Percentiles rank a stretch among this genome's conserved stretches.
These are phyloP conservation scores for Glonium stellatum DNA, from an alignment of 495 filamentous ascomycete species.

Conservation along the genomic window DNA sequence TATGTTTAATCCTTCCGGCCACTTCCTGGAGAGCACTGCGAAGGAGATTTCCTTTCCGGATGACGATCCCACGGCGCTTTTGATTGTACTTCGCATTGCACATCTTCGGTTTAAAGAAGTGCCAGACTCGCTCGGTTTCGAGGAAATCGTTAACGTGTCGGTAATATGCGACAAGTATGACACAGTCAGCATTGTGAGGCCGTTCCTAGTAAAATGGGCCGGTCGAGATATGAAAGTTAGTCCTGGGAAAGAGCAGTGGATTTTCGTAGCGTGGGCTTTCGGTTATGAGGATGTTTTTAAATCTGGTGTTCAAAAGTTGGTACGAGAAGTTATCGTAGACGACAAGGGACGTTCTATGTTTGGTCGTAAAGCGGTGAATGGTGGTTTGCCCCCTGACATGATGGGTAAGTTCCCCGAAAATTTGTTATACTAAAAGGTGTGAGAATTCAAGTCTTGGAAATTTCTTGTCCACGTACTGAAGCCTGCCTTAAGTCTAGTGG, in stretches of 20 bases:
- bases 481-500: background rate
- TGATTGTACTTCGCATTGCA: slow-evolving; percentile 2
- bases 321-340: background rate
- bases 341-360: background rate
- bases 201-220: background rate
- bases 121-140: background rate
- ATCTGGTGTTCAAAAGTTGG: background rate
- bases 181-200: background rate
- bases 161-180: slow-evolving; percentile 8
- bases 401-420: background rate
- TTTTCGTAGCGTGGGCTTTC: slow-evolving; percentile 5
- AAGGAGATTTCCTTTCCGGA: background rate
- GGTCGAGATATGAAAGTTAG: background rate
- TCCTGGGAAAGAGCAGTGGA: slow-evolving; percentile 2
- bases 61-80: background rate
- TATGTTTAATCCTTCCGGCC: background rate
- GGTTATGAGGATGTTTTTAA: background rate
- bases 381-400: background rate
- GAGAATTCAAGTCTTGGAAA: background rate
- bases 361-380: background rate
- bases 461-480: background rate
- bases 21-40: background rate
- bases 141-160: background rate
- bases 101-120: background rate
- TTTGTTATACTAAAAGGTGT: too few species aligned